Conservation (phyloP, 257 asterid species). For the Gardenia jasminoides region DNA sequence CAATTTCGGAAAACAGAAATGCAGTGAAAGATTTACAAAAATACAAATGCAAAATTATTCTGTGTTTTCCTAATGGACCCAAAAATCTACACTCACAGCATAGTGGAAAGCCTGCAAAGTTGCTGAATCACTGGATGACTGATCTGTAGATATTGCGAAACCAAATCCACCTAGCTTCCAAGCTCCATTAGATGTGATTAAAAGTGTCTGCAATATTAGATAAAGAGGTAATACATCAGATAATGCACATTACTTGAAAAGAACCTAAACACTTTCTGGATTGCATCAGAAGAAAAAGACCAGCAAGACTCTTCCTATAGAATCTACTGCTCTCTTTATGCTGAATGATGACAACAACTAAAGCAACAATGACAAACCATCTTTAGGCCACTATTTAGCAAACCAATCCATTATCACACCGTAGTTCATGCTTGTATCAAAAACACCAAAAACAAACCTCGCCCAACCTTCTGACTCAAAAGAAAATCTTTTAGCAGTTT, state of each 20-base stretch:
- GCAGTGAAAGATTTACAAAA: not conserved
- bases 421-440: not conserved
- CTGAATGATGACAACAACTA: not conserved
- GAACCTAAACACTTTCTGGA: not conserved
- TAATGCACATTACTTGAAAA: conserved; percentile 6
- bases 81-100: conserved; percentile 67
- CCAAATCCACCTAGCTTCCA: conserved; percentile 99
- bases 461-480: not conserved
- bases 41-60: not conserved
- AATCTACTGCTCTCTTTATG: not conserved
- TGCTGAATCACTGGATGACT: conserved; percentile 60
- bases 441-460: not conserved
- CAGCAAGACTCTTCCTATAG: not conserved
- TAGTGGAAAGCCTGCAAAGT: conserved; percentile 76
- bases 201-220: conserved; percentile 58
- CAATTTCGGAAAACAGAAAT: not conserved
- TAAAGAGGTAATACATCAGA: conserved; percentile 22
- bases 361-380: not conserved
- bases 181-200: conserved; percentile 94
- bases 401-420: not conserved
- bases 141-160: conserved; percentile 73
- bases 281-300: not conserved
- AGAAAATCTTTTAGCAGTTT: not conserved
- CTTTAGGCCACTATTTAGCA: not conserved
- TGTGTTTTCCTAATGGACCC: conserved; percentile 11